Conservation (phyloP, 1,139 yeast genomes). For the Protomyces lactucae-debilis region DNA sequence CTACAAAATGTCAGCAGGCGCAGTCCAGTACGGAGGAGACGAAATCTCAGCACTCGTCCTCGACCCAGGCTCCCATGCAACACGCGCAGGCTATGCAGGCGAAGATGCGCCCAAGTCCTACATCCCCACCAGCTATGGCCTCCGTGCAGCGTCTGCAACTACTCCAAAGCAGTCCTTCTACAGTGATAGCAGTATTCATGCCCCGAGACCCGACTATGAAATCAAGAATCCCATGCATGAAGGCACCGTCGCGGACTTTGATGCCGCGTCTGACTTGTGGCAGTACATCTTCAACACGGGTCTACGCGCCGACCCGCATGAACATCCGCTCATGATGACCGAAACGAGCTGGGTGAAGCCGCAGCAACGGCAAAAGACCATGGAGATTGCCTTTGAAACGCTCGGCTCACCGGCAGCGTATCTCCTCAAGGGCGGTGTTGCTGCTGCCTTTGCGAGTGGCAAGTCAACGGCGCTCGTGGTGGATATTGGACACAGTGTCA, state of each 20-base stretch:
- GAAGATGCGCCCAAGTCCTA: slow-evolving; percentile 82
- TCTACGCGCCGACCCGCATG: slow-evolving; percentile 53
- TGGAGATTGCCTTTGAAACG: slow-evolving; percentile 70
- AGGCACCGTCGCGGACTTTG: slow-evolving; percentile 46
- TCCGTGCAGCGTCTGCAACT: neutral
- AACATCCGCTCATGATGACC: slow-evolving; percentile 72
- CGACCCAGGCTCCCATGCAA: slow-evolving; percentile 81
- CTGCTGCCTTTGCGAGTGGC: slow-evolving; percentile 89
- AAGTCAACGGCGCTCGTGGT: slow-evolving; percentile 90
- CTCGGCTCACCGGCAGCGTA: slow-evolving; percentile 81
- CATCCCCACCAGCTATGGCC: slow-evolving; percentile 53
- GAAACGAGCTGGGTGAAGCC: slow-evolving; percentile 83
- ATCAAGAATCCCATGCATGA: slow-evolving; percentile 41
- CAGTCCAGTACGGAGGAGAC: slow-evolving; percentile 29
- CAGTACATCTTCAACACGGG: slow-evolving; percentile 40
- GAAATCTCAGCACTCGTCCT: slow-evolving; percentile 64
- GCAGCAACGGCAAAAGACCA: slow-evolving; percentile 61
- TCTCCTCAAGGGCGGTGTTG: slow-evolving; percentile 78
- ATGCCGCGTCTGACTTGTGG: slow-evolving; percentile 43
- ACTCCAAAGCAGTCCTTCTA: slow-evolving; percentile 23
- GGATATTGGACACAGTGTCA: slow-evolving; percentile 81
- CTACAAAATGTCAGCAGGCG: neutral
- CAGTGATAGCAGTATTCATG: slow-evolving; percentile 40
- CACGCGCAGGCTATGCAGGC: slow-evolving; percentile 90
- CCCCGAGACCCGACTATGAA: slow-evolving; percentile 39